A percentile compares a stretch with the other conserved stretches of the same genome.
These are phyloP conservation scores for Heliamphora exappendiculata DNA, from an alignment of 148 eudicot genomes.

Conservation along the genomic window DNA sequence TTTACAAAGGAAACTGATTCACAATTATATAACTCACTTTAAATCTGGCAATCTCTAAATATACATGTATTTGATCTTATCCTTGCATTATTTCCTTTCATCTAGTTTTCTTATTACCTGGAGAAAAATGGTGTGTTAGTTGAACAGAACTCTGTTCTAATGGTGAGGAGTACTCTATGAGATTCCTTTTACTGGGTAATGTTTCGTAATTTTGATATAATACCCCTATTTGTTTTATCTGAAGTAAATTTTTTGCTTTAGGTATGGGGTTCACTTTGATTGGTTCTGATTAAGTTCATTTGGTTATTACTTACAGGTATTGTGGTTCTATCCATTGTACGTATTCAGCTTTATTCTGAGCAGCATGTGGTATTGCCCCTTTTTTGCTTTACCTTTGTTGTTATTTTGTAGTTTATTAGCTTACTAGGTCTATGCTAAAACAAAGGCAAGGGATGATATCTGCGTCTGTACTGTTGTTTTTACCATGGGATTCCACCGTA, in stretches of 20 bases:
- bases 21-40: neutral
- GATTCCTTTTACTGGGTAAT: neutral
- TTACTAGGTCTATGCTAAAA: neutral
- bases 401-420: neutral
- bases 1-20: neutral
- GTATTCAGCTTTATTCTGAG: slow-evolving; percentile 83
- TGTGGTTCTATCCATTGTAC: slow-evolving; percentile 92
- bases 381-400: slow-evolving; percentile 2
- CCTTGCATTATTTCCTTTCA: neutral
- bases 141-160: neutral
- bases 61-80: neutral
- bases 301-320: slow-evolving; percentile 44
- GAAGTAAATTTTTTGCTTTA: neutral
- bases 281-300: slow-evolving; percentile 6
- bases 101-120: neutral
- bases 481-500: neutral
- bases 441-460: neutral
- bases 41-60: neutral
- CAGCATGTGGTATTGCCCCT: slow-evolving; percentile 59
- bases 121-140: neutral
- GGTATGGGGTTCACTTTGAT: neutral
- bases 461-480: neutral
- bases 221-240: neutral
- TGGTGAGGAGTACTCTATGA: neutral
- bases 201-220: neutral